Evolutionary conservation across 257 asterid species (phyloP), one percentile per base, ranked within the genome.

Genomic region (Echium plantagineum): DNA sequence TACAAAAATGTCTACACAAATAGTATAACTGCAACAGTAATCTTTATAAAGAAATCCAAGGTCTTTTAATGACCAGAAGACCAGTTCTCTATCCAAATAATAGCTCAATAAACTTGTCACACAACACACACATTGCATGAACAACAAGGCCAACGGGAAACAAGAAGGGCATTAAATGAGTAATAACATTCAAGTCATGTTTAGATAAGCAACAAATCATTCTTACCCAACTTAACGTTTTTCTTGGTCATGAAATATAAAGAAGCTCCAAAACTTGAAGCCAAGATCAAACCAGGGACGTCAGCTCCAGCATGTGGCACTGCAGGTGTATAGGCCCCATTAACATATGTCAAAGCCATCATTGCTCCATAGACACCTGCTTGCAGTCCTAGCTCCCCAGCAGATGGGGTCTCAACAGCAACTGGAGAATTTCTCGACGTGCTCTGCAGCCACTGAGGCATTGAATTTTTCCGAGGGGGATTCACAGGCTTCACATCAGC

Each of bases 361-460:
- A 94, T 76, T 78, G 96, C 99, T 68, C 96, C 99, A 69, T 94
- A 89, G 2, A 94, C 97, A 47, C 96, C 97, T 28, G 94, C 97
- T 69, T 94, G 97, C 59, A 94, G 74, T n/a, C 97, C 97, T 56
- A 94, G 58, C 72, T 85, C 95, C 52, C 71, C 74, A 16, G 95
- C 73, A 47, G 96, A 79, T 46, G 99, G 99, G 55, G 94, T 65
- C 77, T 86, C 95, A 31, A 89, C 76, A 32, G 90, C 70, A 63
- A 89, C 31, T 20, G 84, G 84, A 1, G 89, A 60, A 62, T 69
- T 73, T 73, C 75, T 84, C 19, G 81, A 77, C 31, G 83, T 76
- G 66, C 60, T 67, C 74, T 84, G 91, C 60, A 93, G 78, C 99
- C 97, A 94, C 74, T 84, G 81, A 21, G 95, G 95, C 87, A 86